Conservation (phyloP, 2,329 filamentous ascomycete genomes). For the Venturia aucupariae region DNA sequence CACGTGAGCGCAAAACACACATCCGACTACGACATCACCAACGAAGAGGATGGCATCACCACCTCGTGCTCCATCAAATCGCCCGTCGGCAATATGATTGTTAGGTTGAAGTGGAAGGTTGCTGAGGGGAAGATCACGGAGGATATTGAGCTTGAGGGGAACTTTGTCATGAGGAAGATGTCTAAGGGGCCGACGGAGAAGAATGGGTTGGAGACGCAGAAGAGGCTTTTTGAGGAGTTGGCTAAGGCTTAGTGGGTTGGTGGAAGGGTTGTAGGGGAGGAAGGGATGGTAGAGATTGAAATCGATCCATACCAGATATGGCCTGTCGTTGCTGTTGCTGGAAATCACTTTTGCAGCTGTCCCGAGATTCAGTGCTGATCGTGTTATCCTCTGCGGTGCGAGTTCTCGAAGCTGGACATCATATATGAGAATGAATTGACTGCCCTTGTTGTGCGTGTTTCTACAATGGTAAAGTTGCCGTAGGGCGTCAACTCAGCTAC, state of each 20-base stretch:
- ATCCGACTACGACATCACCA: slow-evolving; percentile 29
- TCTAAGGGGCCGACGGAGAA: slow-evolving; percentile 22
- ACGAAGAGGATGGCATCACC: slow-evolving; percentile 26
- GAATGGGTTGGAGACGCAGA: background rate
- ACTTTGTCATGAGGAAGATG: slow-evolving; percentile 35
- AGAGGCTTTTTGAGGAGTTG: background rate
- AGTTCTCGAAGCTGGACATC: too few species aligned
- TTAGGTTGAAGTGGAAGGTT: slow-evolving; percentile 30
- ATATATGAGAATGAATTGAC: too few species aligned
- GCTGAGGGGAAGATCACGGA: slow-evolving; percentile 25
- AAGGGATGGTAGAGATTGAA: background rate
- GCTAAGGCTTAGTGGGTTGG: background rate
- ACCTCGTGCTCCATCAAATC: slow-evolving; percentile 31
- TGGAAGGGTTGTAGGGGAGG: background rate
- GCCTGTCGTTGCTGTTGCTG: too few species aligned
- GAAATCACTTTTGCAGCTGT: too few species aligned
- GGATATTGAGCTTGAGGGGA: slow-evolving; percentile 32
- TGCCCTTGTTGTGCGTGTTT: too few species aligned
- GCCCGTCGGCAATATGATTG: slow-evolving; percentile 29
- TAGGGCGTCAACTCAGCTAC: too few species aligned
- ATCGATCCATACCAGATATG: too few species aligned
- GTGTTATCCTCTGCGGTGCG: too few species aligned
- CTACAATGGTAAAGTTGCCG: too few species aligned
- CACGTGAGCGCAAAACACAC: slow-evolving; percentile 13
- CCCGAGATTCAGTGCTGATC: too few species aligned